Base-by-base conservation (phyloP, 2,329 filamentous ascomycete genomes). In the Venturia oleaginea region DNA sequence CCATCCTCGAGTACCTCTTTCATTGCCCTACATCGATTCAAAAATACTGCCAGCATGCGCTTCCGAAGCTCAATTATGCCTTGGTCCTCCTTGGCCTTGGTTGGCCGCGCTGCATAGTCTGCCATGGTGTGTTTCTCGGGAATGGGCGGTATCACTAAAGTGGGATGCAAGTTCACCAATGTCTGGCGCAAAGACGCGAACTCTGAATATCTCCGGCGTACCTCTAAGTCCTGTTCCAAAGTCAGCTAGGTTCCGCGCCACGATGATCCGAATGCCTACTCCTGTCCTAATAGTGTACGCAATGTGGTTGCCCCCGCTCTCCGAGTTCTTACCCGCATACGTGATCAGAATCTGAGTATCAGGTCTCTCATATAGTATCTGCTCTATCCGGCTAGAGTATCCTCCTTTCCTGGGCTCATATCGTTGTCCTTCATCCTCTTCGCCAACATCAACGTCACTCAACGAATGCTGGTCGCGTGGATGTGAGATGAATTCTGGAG, bases 91-190 rank as follows among this genome's bases (percentile, higher is more conserved):
- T 97, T 99, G 22, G 95, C 95, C 71, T 93, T 97, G 43, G 94
- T 99, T 1, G 95, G 94, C 71, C 96, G 97, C 34, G 95, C 92
- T 19, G 94, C 94, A 73, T 99, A 99, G 75, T 99, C 94, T 67
- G 93, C 93, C 89, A 99, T 96, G 57, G 92, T 94, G 76, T 99
- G 94, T 77, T 99, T 99, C 78, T 99, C 95, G 27, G 94, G 94
- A 71, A 99, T 99, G 3, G 94, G 94, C 8, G 94, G 95, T 62
- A 99, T 90, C 71, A 99, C 90, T 51, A 99, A 83, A 0, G 94
- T 99, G 8, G 95, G 94, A 73, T 99, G 95, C 67, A 99, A 83
- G 70, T 90, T 89, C 59, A 92, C 92, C 34, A 99, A 83, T 2
- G 93, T 93, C 71, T 92, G 88, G 71, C 94, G 86, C 65, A 99